phyloP scores from a whole-genome alignment of 2,329 filamentous ascomycete species.

The Ophiostoma pallidulum region DNA sequence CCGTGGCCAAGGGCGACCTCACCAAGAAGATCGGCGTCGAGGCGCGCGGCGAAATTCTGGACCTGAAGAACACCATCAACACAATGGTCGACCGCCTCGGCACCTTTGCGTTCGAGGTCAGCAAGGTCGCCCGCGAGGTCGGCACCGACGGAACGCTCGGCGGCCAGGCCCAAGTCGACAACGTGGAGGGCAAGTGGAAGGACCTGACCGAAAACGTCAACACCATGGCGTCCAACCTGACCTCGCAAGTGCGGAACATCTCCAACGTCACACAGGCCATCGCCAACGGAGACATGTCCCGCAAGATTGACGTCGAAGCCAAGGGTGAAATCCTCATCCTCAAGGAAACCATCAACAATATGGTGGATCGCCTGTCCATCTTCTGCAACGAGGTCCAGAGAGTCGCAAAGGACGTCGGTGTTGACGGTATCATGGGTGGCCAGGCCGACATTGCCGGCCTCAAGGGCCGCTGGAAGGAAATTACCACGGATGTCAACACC shows the following conservation, averaged over 20 bases:
- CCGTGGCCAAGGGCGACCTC: conserved; percentile 86
- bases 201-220: conserved; percentile 89
- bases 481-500: conserved; percentile 92
- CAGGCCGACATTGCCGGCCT: conserved; percentile 91
- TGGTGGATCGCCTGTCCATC: conserved; percentile 89
- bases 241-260: conserved; percentile 75
- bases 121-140: conserved; percentile 89
- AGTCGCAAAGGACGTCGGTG: conserved; percentile 91
- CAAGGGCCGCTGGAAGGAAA: conserved; percentile 94
- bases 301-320: conserved; percentile 90
- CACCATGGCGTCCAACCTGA: conserved; percentile 61
- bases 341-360: conserved; percentile 97
- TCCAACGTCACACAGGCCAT: conserved; percentile 92
- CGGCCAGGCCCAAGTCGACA: conserved; percentile 86
- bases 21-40: conserved; percentile 94
- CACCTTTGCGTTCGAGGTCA: conserved; percentile 93
- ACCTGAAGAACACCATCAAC: conserved; percentile 96
- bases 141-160: conserved; percentile 91
- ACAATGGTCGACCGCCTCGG: conserved; percentile 97
- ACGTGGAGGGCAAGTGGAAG: conserved; percentile 96
- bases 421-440: conserved; percentile 96
- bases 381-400: conserved; percentile 95
- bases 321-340: conserved; percentile 90
- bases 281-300: conserved; percentile 89
- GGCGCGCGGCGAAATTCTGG: conserved; percentile 86